A percentile compares a stretch with the other conserved stretches of the same genome.
phyloP scores from a whole-genome alignment of 345 rosid species.

The Salix suchowensis region DNA sequence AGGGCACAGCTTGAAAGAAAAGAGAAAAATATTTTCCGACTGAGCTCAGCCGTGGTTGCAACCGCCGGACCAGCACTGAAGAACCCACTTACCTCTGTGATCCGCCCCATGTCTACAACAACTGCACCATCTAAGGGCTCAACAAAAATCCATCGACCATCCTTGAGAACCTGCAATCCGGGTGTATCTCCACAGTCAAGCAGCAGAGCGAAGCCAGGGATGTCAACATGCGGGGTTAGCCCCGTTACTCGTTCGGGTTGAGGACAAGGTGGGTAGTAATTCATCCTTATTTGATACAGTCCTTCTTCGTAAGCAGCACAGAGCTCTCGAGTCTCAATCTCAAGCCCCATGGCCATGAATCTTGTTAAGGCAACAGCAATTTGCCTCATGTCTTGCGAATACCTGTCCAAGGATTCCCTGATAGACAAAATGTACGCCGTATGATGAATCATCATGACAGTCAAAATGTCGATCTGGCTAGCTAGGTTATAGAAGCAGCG shows the following conservation, averaged over 20 bases:
- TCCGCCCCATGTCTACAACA: constrained; percentile 14
- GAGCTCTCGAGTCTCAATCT: constrained; percentile 3
- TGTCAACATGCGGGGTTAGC: constrained; percentile 16
- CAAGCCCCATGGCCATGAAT: constrained; percentile 19
- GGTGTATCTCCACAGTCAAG: constrained; percentile 16
- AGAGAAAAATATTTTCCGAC: too few relatives aligned
- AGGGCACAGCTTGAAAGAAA: too few relatives aligned
- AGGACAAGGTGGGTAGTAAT: constrained; percentile 19
- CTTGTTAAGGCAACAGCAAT: constrained; percentile 9
- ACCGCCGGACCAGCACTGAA: too few relatives aligned
- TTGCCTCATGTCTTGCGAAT: constrained; percentile 18
- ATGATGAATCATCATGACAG: too few relatives aligned
- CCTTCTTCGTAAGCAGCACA: constrained; percentile 8
- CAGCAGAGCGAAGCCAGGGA: constrained; percentile 18
- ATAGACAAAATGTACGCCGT: background rate
- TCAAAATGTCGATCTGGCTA: too few relatives aligned
- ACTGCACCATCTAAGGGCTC: constrained; percentile 13
- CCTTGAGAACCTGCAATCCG: constrained; percentile 17
- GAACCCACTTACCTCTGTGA: constrained; percentile 9
- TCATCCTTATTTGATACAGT: constrained; percentile 12
- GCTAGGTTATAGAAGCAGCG: too few relatives aligned
- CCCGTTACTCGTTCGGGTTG: constrained; percentile 12
- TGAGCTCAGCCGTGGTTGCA: too few relatives aligned
- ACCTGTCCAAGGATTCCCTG: constrained; percentile 19
- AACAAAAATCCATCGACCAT: constrained; percentile 14